phyloP scores from a whole-genome alignment of 257 asterid species.

The Linaria vulgaris region DNA sequence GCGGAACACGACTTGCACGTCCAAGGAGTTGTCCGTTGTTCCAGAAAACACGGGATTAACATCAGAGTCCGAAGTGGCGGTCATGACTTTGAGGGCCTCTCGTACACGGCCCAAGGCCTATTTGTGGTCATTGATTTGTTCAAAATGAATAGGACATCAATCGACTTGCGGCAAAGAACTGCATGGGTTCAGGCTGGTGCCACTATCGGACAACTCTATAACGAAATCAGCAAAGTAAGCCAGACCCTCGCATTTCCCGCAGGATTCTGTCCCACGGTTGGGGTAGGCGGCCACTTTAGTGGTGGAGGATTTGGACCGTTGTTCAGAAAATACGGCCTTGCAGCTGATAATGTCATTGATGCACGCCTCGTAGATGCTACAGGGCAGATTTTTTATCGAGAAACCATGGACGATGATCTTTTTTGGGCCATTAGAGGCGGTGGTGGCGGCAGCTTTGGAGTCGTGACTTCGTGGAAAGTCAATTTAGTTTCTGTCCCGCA shows the following conservation, averaged over 20 bases:
- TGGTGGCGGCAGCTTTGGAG: slow-evolving; percentile 35
- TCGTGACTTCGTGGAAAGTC: no score
- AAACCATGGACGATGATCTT: slow-evolving; percentile 35
- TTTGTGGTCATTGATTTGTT: slow-evolving; percentile 35
- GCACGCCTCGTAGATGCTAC: slow-evolving; percentile 30
- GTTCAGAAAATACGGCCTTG: no score
- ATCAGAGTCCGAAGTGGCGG: no score
- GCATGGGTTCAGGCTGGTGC: slow-evolving; percentile 41
- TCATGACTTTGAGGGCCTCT: slow-evolving; percentile 33
- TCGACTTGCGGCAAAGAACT: slow-evolving; percentile 33
- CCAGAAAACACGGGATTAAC: slow-evolving; percentile 14
- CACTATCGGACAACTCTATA: slow-evolving; percentile 23
- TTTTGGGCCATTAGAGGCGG: slow-evolving; percentile 44
- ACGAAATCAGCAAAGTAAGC: slow-evolving; percentile 21
- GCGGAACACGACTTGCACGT: slow-evolving; percentile 25
- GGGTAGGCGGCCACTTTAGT: no score
- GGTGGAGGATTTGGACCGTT: no score
- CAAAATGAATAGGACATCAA: slow-evolving; percentile 6
- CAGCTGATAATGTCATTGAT: no score
- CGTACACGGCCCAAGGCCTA: background rate
- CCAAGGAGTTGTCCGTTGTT: slow-evolving; percentile 13
- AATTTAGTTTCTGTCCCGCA: no score
- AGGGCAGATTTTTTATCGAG: slow-evolving; percentile 30
- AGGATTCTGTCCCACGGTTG: slow-evolving; percentile 27
- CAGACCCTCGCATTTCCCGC: slow-evolving; percentile 27